phyloP scores from a whole-genome alignment of 306 rosid species.

The Quercus glauca region DNA sequence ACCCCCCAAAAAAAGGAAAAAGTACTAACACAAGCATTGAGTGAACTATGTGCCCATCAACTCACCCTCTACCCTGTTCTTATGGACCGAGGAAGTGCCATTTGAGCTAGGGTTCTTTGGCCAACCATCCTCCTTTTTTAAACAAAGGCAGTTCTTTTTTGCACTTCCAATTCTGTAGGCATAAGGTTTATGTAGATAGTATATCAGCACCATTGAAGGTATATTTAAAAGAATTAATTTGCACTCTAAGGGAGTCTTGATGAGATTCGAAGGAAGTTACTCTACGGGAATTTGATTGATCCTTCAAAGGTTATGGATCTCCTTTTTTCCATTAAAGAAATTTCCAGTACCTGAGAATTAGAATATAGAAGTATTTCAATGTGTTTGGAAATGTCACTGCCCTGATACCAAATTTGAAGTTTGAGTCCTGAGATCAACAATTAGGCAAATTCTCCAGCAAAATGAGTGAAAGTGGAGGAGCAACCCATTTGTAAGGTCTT shows the following conservation, averaged over 20 bases:
- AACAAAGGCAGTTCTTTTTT: not conserved
- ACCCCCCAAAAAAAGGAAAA: too few species aligned
- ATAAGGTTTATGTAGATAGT: not conserved
- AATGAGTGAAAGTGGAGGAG: not conserved
- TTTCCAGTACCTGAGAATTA: not conserved
- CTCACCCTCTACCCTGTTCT: too few species aligned
- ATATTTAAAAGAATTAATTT: not conserved
- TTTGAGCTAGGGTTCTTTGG: not conserved
- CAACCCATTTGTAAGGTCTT: not conserved
- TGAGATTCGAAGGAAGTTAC: not conserved
- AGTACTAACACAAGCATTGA: too few species aligned
- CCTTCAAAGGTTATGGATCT: not conserved
- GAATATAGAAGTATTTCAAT: not conserved
- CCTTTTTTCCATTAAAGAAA: not conserved
- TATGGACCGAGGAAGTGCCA: too few species aligned
- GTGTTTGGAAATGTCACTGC: not conserved
- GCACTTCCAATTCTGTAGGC: not conserved
- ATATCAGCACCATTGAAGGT: not conserved
- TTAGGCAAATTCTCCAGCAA: not conserved
- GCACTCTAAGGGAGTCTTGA: not conserved
- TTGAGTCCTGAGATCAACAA: not conserved
- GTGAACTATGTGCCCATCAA: too few species aligned
- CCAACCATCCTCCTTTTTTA: not conserved
- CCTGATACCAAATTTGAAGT: not conserved
- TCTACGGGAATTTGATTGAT: not conserved